Conservation (phyloP, 768 basidiomycete species). For the Suillus luteus region DNA sequence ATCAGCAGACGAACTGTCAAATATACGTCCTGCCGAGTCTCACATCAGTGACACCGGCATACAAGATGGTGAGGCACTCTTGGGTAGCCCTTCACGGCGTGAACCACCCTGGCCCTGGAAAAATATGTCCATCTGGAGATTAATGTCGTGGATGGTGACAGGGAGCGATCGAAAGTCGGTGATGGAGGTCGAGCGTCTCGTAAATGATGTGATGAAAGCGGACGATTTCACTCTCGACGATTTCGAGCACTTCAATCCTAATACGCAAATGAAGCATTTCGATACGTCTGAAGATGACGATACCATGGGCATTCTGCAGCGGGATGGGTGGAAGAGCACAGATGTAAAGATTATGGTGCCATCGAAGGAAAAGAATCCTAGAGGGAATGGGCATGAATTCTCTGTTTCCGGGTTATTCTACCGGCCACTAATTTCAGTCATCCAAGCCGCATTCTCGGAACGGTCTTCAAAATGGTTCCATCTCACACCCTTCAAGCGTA, state of each 20-base stretch:
- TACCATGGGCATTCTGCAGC: not conserved
- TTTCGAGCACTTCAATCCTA: slow-evolving; percentile 20
- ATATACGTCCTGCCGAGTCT: not conserved
- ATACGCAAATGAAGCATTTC: not conserved
- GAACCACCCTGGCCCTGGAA: slow-evolving; percentile 10
- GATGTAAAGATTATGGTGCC: slow-evolving; percentile 3
- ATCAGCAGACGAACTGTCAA: too few relatives aligned
- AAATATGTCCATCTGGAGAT: slow-evolving; percentile 23
- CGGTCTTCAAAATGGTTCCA: slow-evolving; percentile 26
- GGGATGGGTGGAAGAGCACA: not conserved
- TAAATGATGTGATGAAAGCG: slow-evolving; percentile 28
- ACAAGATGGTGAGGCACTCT: not conserved
- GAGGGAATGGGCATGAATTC: slow-evolving; percentile 13
- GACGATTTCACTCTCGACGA: slow-evolving; percentile 27
- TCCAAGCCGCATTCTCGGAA: slow-evolving; percentile 24
- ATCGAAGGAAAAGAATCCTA: not conserved
- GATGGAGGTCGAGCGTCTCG: slow-evolving; percentile 26
- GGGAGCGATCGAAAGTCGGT: slow-evolving; percentile 30
- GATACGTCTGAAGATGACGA: not conserved
- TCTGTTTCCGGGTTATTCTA: slow-evolving; percentile 29
- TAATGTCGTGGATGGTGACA: slow-evolving; percentile 35
- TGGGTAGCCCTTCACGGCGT: slow-evolving; percentile 7
- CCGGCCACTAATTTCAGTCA: slow-evolving; percentile 24
- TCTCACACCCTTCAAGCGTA: slow-evolving; percentile 32
- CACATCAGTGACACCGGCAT: not conserved